phyloP scores from a whole-genome alignment of 2,329 filamentous ascomycete species.

The Mariannaea sp. region DNA sequence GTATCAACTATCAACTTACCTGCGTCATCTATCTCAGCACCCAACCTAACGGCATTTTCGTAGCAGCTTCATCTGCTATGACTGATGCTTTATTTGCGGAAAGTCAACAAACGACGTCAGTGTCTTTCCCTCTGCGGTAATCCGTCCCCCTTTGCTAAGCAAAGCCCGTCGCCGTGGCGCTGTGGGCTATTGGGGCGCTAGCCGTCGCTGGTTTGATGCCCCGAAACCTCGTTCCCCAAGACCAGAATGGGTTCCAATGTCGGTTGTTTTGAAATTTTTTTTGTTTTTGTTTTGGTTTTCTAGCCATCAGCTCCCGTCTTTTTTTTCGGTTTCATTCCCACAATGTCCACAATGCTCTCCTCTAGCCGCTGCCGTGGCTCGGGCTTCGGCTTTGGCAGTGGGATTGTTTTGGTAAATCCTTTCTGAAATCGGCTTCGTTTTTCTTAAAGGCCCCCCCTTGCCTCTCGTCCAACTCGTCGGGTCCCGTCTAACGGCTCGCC shows the following conservation, averaged over 20 bases:
- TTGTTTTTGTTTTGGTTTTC: constrained; percentile 4
- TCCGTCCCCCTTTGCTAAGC: constrained; percentile 10
- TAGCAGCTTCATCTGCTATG: constrained; percentile 2
- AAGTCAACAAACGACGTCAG: background rate
- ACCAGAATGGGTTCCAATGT: background rate
- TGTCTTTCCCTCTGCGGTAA: constrained; percentile 6
- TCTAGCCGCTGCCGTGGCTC: background rate
- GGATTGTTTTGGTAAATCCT: background rate
- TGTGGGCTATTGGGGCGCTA: constrained; percentile 21
- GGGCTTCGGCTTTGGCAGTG: background rate
- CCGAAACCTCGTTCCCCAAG: constrained; percentile 1
- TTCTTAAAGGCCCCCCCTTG: constrained; percentile 19
- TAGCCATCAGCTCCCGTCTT: background rate
- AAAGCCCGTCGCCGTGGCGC: constrained; percentile 16
- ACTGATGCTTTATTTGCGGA: background rate
- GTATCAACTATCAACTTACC: too few relatives aligned
- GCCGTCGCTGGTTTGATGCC: constrained; percentile 11
- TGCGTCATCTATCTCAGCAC: constrained; percentile 6
- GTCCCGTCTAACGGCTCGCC: constrained; percentile 36
- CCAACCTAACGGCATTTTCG: too few relatives aligned
- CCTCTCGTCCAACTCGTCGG: constrained; percentile 33
- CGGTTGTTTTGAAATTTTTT: background rate
- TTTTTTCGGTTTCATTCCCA: background rate
- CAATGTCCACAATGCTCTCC: constrained; percentile 2
- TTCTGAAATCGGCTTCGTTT: constrained; percentile 5